Base-by-base conservation (phyloP, 73 alveolate genomes). In the Paramecium sexaurelia region DNA sequence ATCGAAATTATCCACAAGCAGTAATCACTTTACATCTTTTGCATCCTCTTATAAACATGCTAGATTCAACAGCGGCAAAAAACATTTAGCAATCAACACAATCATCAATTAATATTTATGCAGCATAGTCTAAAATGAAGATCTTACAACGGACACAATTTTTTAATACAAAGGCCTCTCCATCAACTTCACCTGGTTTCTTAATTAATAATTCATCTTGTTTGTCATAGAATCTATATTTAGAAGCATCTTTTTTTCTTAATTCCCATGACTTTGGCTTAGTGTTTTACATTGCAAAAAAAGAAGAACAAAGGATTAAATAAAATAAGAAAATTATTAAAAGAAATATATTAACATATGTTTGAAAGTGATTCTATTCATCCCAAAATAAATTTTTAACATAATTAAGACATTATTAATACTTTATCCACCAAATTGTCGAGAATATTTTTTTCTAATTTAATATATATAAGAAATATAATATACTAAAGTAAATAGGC, bases 161-260 rank as follows among this genome's bases (percentile, higher is more conserved):
- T 84, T 75, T 91, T 78, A 96, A 89, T 71, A 85, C 91, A 87
- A 94, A 96, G 39, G 92, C 95, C 7, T 78, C 71, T 5, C 99
- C 98, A 69, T 95, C 91, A 17, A 96, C 88, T n/a, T 96, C 95
- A 15, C 98, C 98, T 32, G 99, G 99, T 73, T 85, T 69, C 73
- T 96, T 96, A 22, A 92, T 47, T 5, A 96, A 87, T 10, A 91
- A 93, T 78, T 96, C 95, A 61, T 95, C 95, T 27, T 85, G 55
- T 84, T 91, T 67, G 84, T 93, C 86, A 37, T 15, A 71, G 24
- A 71, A 71, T 20, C 66, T 33, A 37, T 71, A 71, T 71, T 71
- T 71, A 11, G 55, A 35, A 19, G 86, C 57, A 71, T 71, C 86
- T 20, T 71, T 71, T 35, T 71, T 71, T 71, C 86, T 71, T 19